Evolutionary conservation across 208 protist species (phyloP), one percentile per base, ranked within the genome.

Genomic region (Sergeia podlipaevii): DNA sequence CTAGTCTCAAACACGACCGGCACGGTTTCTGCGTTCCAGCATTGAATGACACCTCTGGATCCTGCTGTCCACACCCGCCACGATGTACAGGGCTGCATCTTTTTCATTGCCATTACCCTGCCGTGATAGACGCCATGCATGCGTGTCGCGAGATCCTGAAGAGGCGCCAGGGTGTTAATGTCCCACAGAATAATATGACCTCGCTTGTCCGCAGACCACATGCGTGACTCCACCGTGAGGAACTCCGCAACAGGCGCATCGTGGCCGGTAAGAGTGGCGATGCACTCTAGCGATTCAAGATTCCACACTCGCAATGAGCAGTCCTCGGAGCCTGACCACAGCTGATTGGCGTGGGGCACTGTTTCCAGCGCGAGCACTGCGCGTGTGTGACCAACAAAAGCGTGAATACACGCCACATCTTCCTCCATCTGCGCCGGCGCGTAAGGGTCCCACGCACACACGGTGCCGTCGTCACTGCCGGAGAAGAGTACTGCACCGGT

Each of bases 181-280:
- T 96, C 85, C 86, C 89, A 96, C 33, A 96, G 37, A 38, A 88
- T 37, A 27, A 93, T 70, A 49, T 68, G 69, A 3, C 89, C 89
- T 52, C 86, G 77, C 51, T 84, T 85, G 49, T 91, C 89, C n/a
- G 74, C 89, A 20, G 74, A 83, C 86, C 89, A 96, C 43, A 96
- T 58, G 34, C 89, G 80, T 3, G 67, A 73, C 53, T 75, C 82
- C 10, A 94, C 46, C 18, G 72, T 33, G 53, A 73, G 38, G 27
- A 94, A 53, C 42, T 52, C 76, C 15, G 71, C 53, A 8, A 94
- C 61, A 4, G 87, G 87, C 11, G 87, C 83, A 13, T 59, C 68
- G 70, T 94, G 87, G 26, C 58, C 51, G 45, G 30, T 41, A n/a
- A 88, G 66, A 11, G 81, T 69, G 23, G 42, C 47, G 11, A 84